Conservation (phyloP, 2,329 filamentous ascomycete species). For the Aspergillus sp. region DNA sequence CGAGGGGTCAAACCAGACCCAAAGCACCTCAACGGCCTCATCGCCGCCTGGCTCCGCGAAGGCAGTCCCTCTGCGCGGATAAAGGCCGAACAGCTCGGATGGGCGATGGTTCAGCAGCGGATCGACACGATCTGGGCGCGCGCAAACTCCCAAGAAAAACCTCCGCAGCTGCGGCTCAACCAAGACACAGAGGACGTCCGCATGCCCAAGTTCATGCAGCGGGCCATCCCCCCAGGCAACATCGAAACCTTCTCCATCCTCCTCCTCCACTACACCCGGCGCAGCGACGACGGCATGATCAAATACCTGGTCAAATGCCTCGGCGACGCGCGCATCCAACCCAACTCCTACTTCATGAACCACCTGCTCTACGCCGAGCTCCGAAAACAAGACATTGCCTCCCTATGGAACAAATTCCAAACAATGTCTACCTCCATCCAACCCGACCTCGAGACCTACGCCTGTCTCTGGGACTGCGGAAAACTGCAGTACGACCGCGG, state of each 20-base stretch:
- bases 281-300: slow-evolving; percentile 58
- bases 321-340: slow-evolving; percentile 60
- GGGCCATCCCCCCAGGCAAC: slow-evolving; percentile 58
- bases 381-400: slow-evolving; percentile 55
- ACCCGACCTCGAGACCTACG: slow-evolving; percentile 69
- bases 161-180: slow-evolving; percentile 28
- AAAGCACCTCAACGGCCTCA: slow-evolving; percentile 77
- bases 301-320: slow-evolving; percentile 63
- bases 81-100: slow-evolving; percentile 67
- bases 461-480: slow-evolving; percentile 61
- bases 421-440: slow-evolving; percentile 54
- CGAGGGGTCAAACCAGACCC: slow-evolving; percentile 67
- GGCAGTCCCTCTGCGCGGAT: slow-evolving; percentile 54
- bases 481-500: slow-evolving; percentile 50
- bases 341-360: slow-evolving; percentile 76
- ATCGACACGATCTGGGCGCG: slow-evolving; percentile 60
- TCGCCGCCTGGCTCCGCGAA: slow-evolving; percentile 73
- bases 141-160: slow-evolving; percentile 19
- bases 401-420: slow-evolving; percentile 58
- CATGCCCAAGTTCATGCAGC: slow-evolving; percentile 40
- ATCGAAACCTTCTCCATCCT: slow-evolving; percentile 77
- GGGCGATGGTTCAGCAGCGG: slow-evolving; percentile 72
- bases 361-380: slow-evolving; percentile 69
- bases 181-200: slow-evolving; percentile 20
- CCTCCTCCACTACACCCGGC: slow-evolving; percentile 68